Percentiles rank a stretch among this genome's conserved stretches.
Evolutionary conservation across 176 grass and related monocot species (phyloP).

Genomic region (Oryza rufipogon): DNA sequence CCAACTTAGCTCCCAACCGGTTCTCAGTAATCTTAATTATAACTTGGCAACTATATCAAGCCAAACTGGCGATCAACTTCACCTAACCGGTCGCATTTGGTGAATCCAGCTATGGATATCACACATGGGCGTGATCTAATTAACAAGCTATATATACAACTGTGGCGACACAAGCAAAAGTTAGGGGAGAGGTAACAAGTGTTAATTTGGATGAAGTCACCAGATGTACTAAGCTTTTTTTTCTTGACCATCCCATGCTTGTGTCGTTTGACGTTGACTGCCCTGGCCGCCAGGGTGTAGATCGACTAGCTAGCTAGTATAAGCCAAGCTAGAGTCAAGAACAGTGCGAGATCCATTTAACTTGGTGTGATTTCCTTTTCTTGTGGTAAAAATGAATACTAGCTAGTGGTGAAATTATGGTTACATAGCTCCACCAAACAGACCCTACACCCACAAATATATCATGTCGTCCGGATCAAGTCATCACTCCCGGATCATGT

Average conservation of each 20-base stretch:
- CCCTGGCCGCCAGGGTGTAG: background rate
- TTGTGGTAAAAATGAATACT: too few relatives aligned
- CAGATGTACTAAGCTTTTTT: background rate
- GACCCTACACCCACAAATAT: too few relatives aligned
- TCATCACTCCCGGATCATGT: too few relatives aligned
- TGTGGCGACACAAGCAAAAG: background rate
- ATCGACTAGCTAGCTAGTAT: too few relatives aligned
- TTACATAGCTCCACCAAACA: too few relatives aligned
- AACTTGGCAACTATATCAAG: background rate
- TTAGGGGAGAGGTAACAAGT: background rate
- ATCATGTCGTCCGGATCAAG: too few relatives aligned
- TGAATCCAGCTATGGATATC: slow-evolving; percentile 11
- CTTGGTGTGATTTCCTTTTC: too few relatives aligned
- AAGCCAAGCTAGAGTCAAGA: too few relatives aligned
- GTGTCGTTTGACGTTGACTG: background rate
- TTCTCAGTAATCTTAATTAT: background rate
- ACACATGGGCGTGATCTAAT: background rate
- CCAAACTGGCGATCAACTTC: background rate
- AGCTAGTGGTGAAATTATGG: too few relatives aligned
- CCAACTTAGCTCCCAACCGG: too few relatives aligned
- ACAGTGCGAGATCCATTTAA: too few relatives aligned
- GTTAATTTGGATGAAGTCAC: background rate
- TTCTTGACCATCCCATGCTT: background rate
- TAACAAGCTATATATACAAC: background rate
- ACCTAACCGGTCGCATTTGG: background rate